These are phyloP conservation scores for Rhodotorula sp. DNA, from an alignment of 1,284 basidiomycete species.

Conservation along the genomic window DNA sequence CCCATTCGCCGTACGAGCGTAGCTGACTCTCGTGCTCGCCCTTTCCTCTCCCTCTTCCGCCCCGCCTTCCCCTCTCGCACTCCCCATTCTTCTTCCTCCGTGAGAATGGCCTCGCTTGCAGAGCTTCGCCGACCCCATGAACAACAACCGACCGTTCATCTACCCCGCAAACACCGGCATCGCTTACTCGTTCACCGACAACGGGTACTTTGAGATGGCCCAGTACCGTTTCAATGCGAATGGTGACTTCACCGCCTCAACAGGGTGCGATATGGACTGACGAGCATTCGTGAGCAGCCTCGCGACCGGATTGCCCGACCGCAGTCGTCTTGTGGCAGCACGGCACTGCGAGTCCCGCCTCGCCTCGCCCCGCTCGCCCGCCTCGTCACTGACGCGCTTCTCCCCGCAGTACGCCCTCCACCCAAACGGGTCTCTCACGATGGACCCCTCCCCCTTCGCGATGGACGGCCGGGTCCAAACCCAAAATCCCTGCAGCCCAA, in stretches of 20 bases:
- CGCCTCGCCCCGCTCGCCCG: not conserved
- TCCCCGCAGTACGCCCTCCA: slow-evolving; percentile 58
- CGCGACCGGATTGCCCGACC: slow-evolving; percentile 74
- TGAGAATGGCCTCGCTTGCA: slow-evolving; percentile 46
- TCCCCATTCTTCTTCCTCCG: not conserved
- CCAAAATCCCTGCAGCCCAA: slow-evolving; percentile 81
- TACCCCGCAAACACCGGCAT: slow-evolving; percentile 80
- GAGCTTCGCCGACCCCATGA: slow-evolving; percentile 78
- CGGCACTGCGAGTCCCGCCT: slow-evolving; percentile 54
- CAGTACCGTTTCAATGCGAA: slow-evolving; percentile 82
- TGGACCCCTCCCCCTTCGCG: slow-evolving; percentile 58
- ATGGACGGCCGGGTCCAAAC: slow-evolving; percentile 84
- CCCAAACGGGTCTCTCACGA: slow-evolving; percentile 59
- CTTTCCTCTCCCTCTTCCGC: too few relatives aligned
- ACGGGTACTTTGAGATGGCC: slow-evolving; percentile 79
- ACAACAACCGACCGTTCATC: slow-evolving; percentile 63
- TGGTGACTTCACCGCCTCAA: slow-evolving; percentile 53
- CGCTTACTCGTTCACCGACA: slow-evolving; percentile 72
- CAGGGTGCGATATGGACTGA: not conserved
- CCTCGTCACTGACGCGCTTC: not conserved
- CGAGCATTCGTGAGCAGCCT: slow-evolving; percentile 52
- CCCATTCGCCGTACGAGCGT: not conserved
- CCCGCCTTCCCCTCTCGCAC: not conserved
- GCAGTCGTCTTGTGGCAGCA: slow-evolving; percentile 83
- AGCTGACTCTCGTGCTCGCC: not conserved